These are phyloP conservation scores for Oropetium thomaeum DNA, from an alignment of 176 grass and related monocot genomes.

Conservation along the genomic window DNA sequence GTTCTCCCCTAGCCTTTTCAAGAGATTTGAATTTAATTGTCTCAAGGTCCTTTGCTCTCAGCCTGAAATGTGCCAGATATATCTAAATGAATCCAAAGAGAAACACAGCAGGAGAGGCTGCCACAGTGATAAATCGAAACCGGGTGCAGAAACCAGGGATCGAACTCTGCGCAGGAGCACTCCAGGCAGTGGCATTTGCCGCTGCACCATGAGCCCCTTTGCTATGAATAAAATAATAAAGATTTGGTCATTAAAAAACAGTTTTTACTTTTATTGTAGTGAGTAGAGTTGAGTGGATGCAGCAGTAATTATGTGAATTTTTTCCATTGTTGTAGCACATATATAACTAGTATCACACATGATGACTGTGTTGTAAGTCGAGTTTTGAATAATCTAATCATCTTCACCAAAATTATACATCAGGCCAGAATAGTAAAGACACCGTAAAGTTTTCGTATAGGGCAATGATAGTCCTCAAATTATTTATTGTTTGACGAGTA, in stretches of 20 bases:
- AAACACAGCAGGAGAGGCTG: too few relatives aligned
- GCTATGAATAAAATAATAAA: neutral
- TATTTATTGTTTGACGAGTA: neutral
- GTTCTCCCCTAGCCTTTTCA: neutral
- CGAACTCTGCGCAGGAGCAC: too few relatives aligned
- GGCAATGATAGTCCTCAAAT: neutral
- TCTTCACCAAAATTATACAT: neutral
- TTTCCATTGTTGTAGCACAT: neutral
- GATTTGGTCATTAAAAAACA: neutral
- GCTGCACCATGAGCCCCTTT: too few relatives aligned
- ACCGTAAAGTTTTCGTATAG: neutral
- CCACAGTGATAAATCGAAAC: too few relatives aligned
- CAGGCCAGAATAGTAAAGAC: neutral
- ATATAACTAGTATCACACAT: neutral
- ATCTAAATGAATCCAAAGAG: too few relatives aligned
- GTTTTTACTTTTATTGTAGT: too few relatives aligned
- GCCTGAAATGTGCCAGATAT: too few relatives aligned
- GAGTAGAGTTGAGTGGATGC: too few relatives aligned
- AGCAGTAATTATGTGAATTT: neutral
- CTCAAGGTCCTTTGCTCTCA: neutral
- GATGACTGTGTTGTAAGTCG: neutral
- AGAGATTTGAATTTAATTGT: neutral
- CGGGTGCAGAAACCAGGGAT: too few relatives aligned
- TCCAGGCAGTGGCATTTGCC: too few relatives aligned
- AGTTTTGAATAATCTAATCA: neutral